These are phyloP conservation scores for Calonectria pteridis DNA, from an alignment of 2,329 filamentous ascomycete genomes.

Conservation along the genomic window DNA sequence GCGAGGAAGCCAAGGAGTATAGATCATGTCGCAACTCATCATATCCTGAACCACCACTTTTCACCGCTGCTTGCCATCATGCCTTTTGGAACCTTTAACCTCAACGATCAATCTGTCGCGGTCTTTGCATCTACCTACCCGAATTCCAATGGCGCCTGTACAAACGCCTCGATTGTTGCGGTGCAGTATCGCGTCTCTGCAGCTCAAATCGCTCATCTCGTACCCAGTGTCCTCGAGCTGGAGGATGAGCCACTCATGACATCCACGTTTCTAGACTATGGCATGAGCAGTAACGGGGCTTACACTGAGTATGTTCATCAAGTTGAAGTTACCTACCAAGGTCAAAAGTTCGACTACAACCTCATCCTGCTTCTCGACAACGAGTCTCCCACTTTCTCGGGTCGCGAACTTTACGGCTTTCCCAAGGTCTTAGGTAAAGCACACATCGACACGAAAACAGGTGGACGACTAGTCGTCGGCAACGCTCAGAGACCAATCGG, in stretches of 20 bases:
- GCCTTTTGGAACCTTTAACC: constrained; percentile 21
- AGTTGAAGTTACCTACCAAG: constrained; percentile 25
- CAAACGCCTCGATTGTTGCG: constrained; percentile 18
- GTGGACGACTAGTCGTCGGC: constrained; percentile 14
- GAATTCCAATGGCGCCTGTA: constrained; percentile 9
- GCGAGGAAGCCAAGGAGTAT: too few species aligned
- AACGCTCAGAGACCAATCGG: constrained; percentile 19
- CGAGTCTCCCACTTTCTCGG: constrained; percentile 21
- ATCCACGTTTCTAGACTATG: constrained; percentile 19
- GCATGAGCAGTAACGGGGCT: constrained; percentile 14
- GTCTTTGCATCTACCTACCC: constrained; percentile 24
- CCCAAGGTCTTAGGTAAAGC: constrained; percentile 26
- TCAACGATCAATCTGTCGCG: constrained; percentile 20
- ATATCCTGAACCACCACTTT: neutral
- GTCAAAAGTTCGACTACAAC: constrained; percentile 22
- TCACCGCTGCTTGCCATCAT: neutral
- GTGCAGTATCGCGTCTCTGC: constrained; percentile 26
- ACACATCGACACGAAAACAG: constrained; percentile 13
- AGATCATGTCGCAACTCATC: neutral
- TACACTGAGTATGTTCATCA: constrained; percentile 26
- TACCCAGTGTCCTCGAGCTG: constrained; percentile 20
- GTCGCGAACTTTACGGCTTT: constrained; percentile 19
- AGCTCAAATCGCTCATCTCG: constrained; percentile 17
- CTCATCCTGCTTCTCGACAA: constrained; percentile 26
- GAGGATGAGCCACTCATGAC: constrained; percentile 26